Evolutionary conservation across 306 rosid genomes (phyloP).

Genomic region (Prunus mongolica): DNA sequence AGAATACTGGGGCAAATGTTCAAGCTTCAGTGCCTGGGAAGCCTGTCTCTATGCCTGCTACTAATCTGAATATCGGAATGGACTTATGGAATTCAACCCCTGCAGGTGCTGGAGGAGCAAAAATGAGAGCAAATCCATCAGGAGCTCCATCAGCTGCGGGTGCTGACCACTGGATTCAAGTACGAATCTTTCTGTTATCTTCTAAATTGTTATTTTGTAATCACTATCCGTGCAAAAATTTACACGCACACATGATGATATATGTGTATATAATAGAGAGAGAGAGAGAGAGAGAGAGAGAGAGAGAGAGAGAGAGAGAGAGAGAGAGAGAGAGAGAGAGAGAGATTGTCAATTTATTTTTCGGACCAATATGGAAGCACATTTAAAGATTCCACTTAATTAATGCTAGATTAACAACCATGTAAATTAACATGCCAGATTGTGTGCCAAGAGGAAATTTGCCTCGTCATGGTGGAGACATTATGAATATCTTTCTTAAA

Average conservation of each 20-base stretch:
- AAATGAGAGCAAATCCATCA: conserved; percentile 56
- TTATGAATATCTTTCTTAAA: not conserved
- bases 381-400: not conserved
- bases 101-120: conserved; percentile 53
- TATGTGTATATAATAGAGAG: no score
- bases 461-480: not conserved
- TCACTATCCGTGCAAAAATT: not conserved
- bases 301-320: no score
- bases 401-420: not conserved
- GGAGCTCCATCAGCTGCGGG: conserved; percentile 46
- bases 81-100: conserved; percentile 82
- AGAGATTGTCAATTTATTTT: not conserved
- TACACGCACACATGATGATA: not conserved
- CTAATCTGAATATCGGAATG: conserved; percentile 93
- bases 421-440: not conserved
- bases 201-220: not conserved
- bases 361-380: not conserved
- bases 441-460: not conserved
- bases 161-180: conserved; percentile 86
- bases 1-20: conserved; percentile 38
- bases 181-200: conserved; percentile 24
- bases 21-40: conserved; percentile 49
- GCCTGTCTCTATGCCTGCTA: conserved; percentile 58
- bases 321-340: no score
- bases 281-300: no score